phyloP scores from a whole-genome alignment of 805 yeast species.

The Lipomyces yamadae region DNA sequence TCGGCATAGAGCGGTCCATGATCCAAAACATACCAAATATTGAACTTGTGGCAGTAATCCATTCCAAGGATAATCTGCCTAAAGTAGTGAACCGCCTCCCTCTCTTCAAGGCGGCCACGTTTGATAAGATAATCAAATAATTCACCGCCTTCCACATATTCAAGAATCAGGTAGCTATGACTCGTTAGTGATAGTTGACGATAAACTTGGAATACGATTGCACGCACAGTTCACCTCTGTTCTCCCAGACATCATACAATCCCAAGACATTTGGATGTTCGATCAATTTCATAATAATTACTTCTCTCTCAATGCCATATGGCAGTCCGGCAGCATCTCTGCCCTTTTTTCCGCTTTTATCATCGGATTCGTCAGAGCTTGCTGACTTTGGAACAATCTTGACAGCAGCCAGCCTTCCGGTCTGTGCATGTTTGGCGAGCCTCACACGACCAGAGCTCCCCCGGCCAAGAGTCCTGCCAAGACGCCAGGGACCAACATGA shows the following conservation, averaged over 20 bases:
- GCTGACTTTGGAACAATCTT: slow-evolving; percentile 90
- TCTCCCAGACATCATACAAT: slow-evolving; percentile 97
- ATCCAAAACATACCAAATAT: slow-evolving; percentile 58
- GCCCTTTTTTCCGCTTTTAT: slow-evolving; percentile 29
- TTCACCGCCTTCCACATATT: slow-evolving; percentile 97
- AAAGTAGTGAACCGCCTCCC: slow-evolving; percentile 88
- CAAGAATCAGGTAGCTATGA: slow-evolving; percentile 72
- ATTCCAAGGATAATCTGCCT: slow-evolving; percentile 84
- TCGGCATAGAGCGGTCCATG: not conserved
- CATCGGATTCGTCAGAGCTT: slow-evolving; percentile 48
- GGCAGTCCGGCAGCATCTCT: slow-evolving; percentile 70
- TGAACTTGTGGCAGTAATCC: slow-evolving; percentile 80
- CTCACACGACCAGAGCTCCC: slow-evolving; percentile 98
- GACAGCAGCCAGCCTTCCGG: slow-evolving; percentile 93
- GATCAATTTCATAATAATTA: slow-evolving; percentile 92
- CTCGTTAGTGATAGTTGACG: not conserved
- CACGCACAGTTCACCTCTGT: slow-evolving; percentile 72
- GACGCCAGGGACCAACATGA: slow-evolving; percentile 93
- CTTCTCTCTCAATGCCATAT: slow-evolving; percentile 96
- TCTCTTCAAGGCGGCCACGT: slow-evolving; percentile 84
- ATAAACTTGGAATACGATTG: not conserved
- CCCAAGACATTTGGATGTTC: slow-evolving; percentile 94
- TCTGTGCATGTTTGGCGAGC: slow-evolving; percentile 80
- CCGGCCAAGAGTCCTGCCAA: slow-evolving; percentile 91
- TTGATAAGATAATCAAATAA: slow-evolving; percentile 89